Base-by-base conservation (phyloP, 176 grass and related monocot genomes). In the Olyra latifolia region DNA sequence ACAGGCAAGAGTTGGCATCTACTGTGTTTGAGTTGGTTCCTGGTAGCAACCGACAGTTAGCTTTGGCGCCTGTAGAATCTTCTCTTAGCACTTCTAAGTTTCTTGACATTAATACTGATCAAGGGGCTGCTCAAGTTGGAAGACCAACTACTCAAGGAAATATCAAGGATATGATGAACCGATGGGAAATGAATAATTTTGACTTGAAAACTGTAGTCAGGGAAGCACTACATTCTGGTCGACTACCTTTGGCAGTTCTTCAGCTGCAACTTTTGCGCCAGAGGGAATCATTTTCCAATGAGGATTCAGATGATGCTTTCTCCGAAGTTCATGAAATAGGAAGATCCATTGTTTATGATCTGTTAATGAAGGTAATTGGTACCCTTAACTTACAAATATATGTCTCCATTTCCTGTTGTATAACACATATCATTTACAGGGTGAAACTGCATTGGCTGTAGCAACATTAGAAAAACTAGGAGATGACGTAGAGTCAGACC, bases 231-330 rank as follows among this genome's bases (percentile, higher is more conserved):
- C 78, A 86, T 47, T 94, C 64, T 20, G 92, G 90, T 14, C 89
- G 95, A 60, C 90, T 98, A 65, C 95, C 95, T 87, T 83, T 98
- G 74, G 95, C 95, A 50, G 92, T 98, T 83, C 95, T 94, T 91
- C 95, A 98, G 77, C 77, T 98, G 69, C 92, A 94, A 76, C 84
- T 94, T 69, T 83, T 95, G 53, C 88, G 81, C 72, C 86, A 85
- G 69, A 85, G 79, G 87, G 76, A 95, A 80, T 80, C 83, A 63
- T 71, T 69, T 67, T 86, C 87, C 55, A 74, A 65, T 46, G 84
- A 88, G 48, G 82, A 91, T 58, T 69, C 83, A 38, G 76, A 77
- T 17, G 92, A 98, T 89, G 88, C 77, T 41, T 98, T 98, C 79
- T 92, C 76, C 81, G 90, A 98, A 94, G 77, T 98, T 83, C 77